Evolutionary conservation across 176 grass and related monocot genomes (phyloP), one percentile per base, ranked within the genome.

Genomic region (Tillandsia leiboldiana): DNA sequence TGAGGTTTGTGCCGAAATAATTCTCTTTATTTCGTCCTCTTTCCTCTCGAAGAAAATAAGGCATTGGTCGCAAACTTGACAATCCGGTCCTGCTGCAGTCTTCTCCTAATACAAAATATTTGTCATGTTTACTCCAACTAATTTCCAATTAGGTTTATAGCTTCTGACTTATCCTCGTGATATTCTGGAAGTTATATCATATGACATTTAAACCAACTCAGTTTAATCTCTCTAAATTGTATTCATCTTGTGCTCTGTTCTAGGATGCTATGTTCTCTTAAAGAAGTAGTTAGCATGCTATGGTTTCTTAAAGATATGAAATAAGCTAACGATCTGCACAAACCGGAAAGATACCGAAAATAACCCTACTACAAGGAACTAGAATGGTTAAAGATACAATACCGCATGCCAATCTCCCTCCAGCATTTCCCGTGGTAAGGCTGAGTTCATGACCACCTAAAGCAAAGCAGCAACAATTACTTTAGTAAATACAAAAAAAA

Each of bases 371-470:
- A 17, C n/a, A 17, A 59, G 54, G 54, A 59, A 17, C 20, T 9
- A 59, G 7, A 59, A 59, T 59, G 14, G 15, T 20, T 59, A 59
- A 59, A 14, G 49, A 74, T 53, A 84, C 54, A 51, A 71, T 82
- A 99, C 94, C 94, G 22, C 94, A 93, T 79, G 94, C 94, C 85
- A 99, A 83, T 86, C 94, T 85, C 62, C 94, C 94, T 84, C 94
- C 94, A 68, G 94, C 94, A 75, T 99, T 99, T 90, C 94, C 89
- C 57, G 94, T 99, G 62, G 42, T 79, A 48, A 99, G 87, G 28
- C 94, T 99, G 81, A 99, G 89, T 82, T 96, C 92, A 77, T 96
- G 92, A 0, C 92, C 88, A n/a, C 92, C 92, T 96, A 63, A 10
- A 82, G 33, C 62, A 69, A 14, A 69, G 51, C 11, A 71, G 18